Conservation (phyloP, 1,284 basidiomycete genomes). For the Puccinia horiana region DNA sequence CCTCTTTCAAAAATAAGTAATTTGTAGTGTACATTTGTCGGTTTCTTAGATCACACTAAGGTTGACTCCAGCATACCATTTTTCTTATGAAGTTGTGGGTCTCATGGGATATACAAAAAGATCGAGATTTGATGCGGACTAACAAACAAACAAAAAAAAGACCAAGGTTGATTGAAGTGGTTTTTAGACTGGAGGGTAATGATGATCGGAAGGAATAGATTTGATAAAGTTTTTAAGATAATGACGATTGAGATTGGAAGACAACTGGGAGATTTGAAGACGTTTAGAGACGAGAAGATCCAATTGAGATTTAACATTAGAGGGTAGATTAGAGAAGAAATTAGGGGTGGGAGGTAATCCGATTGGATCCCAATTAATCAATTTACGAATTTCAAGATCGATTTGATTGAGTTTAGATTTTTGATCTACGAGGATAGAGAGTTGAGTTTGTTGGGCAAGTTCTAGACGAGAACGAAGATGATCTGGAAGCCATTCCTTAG, state of each 20-base stretch:
- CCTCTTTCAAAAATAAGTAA: no score
- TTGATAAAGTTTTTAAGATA: neutral
- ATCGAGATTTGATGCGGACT: no score
- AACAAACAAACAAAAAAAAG: neutral
- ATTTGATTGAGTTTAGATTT: neutral
- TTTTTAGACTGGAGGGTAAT: neutral
- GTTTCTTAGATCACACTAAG: no score
- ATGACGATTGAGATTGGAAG: neutral
- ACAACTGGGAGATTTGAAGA: neutral
- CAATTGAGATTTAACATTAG: neutral
- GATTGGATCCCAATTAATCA: slow-evolving; percentile 24
- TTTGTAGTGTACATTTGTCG: no score
- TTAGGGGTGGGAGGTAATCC: slow-evolving; percentile 13
- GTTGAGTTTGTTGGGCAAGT: neutral
- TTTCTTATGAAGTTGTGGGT: no score
- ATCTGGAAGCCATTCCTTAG: slow-evolving; percentile 32
- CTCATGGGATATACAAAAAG: no score
- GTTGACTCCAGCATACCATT: no score
- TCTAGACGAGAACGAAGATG: neutral
- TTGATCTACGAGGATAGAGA: neutral
- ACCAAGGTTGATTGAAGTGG: neutral
- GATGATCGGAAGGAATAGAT: no score
- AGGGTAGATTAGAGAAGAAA: slow-evolving; percentile 6
- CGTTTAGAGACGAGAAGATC: slow-evolving; percentile 5
- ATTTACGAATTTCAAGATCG: neutral